Evolutionary conservation across 2,329 filamentous ascomycete genomes (phyloP).

Genomic region (Hypoxylon sp.): DNA sequence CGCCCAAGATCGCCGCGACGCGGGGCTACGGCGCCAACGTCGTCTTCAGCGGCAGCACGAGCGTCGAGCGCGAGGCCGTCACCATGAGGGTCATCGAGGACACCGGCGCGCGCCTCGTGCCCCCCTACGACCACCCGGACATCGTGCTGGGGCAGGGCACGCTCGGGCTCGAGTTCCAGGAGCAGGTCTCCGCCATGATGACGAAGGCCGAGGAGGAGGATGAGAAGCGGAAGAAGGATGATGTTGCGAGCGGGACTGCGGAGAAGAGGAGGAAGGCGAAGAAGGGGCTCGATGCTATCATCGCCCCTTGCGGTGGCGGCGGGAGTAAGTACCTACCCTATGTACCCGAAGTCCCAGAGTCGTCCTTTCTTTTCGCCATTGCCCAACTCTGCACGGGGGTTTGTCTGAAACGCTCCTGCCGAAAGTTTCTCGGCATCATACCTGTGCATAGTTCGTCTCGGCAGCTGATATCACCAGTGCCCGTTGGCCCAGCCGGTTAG

Average conservation of each 20-base stretch:
- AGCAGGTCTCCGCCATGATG: conserved; percentile 73
- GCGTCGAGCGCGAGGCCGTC: conserved; percentile 82
- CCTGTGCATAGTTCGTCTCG: neutral
- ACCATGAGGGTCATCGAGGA: conserved; percentile 75
- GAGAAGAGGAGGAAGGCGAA: conserved; percentile 33
- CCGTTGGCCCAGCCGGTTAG: conserved; percentile 29
- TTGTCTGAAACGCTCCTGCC: neutral
- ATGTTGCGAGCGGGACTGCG: conserved; percentile 10
- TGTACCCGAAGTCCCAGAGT: neutral
- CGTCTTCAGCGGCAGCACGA: conserved; percentile 85
- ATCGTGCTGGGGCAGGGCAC: conserved; percentile 97
- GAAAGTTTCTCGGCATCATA: neutral
- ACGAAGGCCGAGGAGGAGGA: conserved; percentile 57
- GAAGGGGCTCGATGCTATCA: conserved; percentile 73
- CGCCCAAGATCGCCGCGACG: conserved; percentile 90
- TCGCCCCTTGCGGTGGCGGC: conserved; percentile 88
- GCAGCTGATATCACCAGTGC: conserved; percentile 5
- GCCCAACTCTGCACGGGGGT: neutral
- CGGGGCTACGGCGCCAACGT: conserved; percentile 81
- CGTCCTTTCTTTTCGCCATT: neutral
- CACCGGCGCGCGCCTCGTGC: conserved; percentile 83
- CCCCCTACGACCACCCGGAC: conserved; percentile 92
- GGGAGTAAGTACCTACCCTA: conserved; percentile 63
- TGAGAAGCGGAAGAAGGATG: conserved; percentile 17
- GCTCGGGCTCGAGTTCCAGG: conserved; percentile 82